Evolutionary conservation across 2,329 filamentous ascomycete genomes (phyloP).

Genomic region (Hypoxylon rubiginosum): DNA sequence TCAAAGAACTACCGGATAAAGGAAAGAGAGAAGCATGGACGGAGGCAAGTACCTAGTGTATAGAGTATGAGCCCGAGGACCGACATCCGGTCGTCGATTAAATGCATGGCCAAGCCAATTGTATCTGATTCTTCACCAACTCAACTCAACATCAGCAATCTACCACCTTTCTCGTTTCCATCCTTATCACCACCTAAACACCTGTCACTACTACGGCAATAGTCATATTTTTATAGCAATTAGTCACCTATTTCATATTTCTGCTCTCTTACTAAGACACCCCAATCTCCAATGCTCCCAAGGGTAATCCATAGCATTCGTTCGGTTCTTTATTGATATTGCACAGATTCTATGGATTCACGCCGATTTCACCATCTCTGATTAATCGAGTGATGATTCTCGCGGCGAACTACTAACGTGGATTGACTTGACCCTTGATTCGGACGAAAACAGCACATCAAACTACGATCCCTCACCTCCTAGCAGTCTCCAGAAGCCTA

Average conservation of each 20-base stretch:
- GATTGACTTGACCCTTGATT: neutral
- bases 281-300: neutral
- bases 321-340: neutral
- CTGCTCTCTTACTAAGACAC: conserved; percentile 7
- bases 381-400: conserved; percentile 3
- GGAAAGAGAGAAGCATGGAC: conserved; percentile 4
- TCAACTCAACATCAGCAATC: conserved; percentile 4
- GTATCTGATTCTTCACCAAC: conserved; percentile 5
- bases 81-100: too few relatives aligned
- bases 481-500: conserved; percentile 1
- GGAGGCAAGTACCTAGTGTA: too few relatives aligned
- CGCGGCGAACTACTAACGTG: neutral
- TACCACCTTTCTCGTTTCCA: conserved; percentile 7
- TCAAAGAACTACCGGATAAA: neutral
- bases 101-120: neutral
- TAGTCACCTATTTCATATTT: conserved; percentile 21
- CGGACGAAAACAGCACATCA: neutral
- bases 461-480: neutral
- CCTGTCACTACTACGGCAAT: conserved; percentile 10
- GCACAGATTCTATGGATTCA: conserved; percentile 13
- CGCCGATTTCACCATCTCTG: conserved; percentile 10
- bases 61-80: too few relatives aligned
- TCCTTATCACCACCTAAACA: conserved; percentile 29
- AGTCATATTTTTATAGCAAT: conserved; percentile 23
- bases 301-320: neutral